Conservation (phyloP, 306 rosid genomes). For the Trichosanthes truncata region DNA sequence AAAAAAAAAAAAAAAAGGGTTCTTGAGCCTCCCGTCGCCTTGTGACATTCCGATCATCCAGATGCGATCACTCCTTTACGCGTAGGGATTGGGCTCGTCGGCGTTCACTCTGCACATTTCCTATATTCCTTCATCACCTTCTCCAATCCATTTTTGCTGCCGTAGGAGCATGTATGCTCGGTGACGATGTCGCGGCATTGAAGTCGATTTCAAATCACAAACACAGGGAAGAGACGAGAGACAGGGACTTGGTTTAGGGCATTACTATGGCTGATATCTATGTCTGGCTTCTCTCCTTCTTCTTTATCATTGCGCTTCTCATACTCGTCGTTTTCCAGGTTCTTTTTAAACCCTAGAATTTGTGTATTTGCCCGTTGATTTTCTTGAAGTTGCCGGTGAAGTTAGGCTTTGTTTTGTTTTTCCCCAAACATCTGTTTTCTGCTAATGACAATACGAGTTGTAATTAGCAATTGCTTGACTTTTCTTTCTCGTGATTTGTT, state of each 20-base stretch:
- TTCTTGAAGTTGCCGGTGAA: background rate
- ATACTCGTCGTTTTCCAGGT: slow-evolving; percentile 82
- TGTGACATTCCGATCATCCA: background rate
- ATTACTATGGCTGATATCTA: slow-evolving; percentile 59
- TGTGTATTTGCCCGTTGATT: background rate
- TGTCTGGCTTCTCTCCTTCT: slow-evolving; percentile 85
- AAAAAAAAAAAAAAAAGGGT: background rate
- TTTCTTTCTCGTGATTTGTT: background rate
- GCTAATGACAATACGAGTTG: background rate
- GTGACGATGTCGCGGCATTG: background rate
- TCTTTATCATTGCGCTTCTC: slow-evolving; percentile 65
- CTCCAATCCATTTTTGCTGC: background rate
- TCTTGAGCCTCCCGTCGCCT: background rate
- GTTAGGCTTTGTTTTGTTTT: background rate
- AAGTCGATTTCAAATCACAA: background rate
- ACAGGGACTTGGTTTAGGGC: background rate
- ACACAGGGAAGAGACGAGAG: background rate
- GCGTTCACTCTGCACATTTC: background rate
- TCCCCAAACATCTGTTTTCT: background rate
- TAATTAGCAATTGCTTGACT: background rate
- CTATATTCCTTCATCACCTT: background rate
- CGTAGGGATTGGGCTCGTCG: background rate
- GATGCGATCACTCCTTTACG: background rate
- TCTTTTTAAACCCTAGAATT: slow-evolving; percentile 9
- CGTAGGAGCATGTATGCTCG: background rate